Base-by-base conservation (phyloP, 768 basidiomycete genomes). In the Rickenella mellea region DNA sequence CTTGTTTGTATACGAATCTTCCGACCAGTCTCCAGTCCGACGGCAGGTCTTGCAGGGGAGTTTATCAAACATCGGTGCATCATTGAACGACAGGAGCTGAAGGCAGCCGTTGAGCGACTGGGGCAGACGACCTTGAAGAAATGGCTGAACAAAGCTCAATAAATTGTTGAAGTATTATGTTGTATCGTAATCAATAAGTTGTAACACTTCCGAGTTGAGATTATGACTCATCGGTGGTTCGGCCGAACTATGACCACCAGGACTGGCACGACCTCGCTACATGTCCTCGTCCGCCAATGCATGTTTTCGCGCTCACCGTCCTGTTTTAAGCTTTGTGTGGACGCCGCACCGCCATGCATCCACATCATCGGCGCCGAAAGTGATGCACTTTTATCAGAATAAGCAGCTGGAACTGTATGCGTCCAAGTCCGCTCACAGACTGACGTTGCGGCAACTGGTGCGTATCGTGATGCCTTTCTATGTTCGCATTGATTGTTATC, bases 361-460 rank as follows among this genome's bases (percentile, higher is more conserved):
- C n/a, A n/a, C n/a, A n/a, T n/a, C n/a, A n/a, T n/a, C n/a, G n/a
- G n/a, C n/a, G n/a, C n/a, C n/a, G n/a, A n/a, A n/a, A n/a, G n/a
- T n/a, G 19, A 19, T 46, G 11, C 48, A 48, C 17, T 91, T 91
- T 55, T 91, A 91, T 54, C 80, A 84, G 53, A 91, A 90, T 50
- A 74, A 74, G 52, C 85, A 88, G 43, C 62, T 91, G 39, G 88
- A 91, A 51, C 61, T 80, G 1, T 88, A 84, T 70, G 87, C 89
- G 3, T 68, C 78, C 21, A 83, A 74, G 53, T 70, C 80, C 48
- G 77, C 84, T 0, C 76, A 83, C 45, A 66, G 78, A 44, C 63
- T 91, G 51, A 83, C 83, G 8, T 65, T 91, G 27, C 69, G 88
- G 48, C 88, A 91, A 54, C 73, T 91, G 51, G 87, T 90, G 64